phyloP scores from a whole-genome alignment of 2,329 filamentous ascomycete genomes.

The Venturia asperata region DNA sequence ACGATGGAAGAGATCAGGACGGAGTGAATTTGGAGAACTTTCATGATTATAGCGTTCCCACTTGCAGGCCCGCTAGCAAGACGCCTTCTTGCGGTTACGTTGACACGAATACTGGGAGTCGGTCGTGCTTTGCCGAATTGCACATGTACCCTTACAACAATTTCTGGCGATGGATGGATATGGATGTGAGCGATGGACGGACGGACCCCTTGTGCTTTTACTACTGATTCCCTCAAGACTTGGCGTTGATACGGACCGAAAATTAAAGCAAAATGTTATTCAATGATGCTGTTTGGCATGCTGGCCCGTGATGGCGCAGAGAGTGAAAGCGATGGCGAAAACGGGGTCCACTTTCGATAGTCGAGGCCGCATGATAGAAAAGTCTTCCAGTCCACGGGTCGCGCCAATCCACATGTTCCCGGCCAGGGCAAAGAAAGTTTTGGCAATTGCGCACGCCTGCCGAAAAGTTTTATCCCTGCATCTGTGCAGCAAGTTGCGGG shows the following conservation, averaged over 20 bases:
- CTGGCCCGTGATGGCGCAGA: neutral
- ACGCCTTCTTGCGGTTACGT: conserved; percentile 8
- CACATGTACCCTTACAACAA: conserved; percentile 9
- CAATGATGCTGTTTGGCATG: neutral
- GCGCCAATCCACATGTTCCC: neutral
- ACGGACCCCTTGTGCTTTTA: conserved; percentile 9
- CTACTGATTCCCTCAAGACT: conserved; percentile 14
- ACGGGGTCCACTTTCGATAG: neutral
- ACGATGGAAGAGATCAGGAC: neutral
- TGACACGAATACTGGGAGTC: conserved; percentile 10
- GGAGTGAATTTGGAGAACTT: conserved; percentile 6
- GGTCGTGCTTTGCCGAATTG: conserved; percentile 11
- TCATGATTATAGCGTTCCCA: conserved; percentile 13
- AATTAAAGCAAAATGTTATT: neutral
- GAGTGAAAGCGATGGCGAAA: neutral
- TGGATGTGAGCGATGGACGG: conserved; percentile 4
- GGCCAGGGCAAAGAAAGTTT: neutral
- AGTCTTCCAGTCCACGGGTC: conserved; percentile 3
- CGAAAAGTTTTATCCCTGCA: conserved; percentile 8
- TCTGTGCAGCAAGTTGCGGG: neutral
- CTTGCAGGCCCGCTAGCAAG: neutral
- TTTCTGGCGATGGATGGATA: conserved; percentile 10
- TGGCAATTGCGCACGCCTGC: conserved; percentile 3
- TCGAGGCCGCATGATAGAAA: conserved; percentile 6
- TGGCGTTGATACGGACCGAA: conserved; percentile 7